Conservation (phyloP, 1,284 basidiomycete genomes). For the Leccinum holopus region DNA sequence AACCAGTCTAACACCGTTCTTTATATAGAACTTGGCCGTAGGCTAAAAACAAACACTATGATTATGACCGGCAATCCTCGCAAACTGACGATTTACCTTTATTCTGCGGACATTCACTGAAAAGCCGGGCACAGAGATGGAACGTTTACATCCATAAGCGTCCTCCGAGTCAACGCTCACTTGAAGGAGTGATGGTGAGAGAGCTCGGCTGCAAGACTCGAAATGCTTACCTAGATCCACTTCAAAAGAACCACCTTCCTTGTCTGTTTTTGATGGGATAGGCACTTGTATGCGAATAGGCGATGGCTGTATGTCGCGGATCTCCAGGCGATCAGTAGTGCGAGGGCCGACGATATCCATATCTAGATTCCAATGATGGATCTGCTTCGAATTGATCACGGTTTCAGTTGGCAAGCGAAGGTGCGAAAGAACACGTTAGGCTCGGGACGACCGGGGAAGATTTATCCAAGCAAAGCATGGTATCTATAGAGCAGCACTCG, state of each 20-base stretch:
- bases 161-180: conserved; percentile 76
- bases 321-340: conserved; percentile 56
- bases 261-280: conserved; percentile 66
- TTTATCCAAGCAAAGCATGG: too few species aligned
- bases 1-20: too few species aligned
- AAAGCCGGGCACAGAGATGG: conserved; percentile 75
- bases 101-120: conserved; percentile 87
- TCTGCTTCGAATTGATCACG: background rate
- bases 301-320: conserved; percentile 56
- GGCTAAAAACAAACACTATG: conserved; percentile 49
- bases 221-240: conserved; percentile 65
- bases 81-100: conserved; percentile 50
- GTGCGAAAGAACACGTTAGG: too few species aligned
- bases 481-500: conserved; percentile 37
- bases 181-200: conserved; percentile 28
- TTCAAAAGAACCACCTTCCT: conserved; percentile 76
- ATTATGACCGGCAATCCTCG: background rate
- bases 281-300: conserved; percentile 62
- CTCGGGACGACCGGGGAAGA: too few species aligned
- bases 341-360: conserved; percentile 73
- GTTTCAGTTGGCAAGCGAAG: background rate
- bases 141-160: conserved; percentile 81
- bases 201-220: background rate
- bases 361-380: conserved; percentile 60
- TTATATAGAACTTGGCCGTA: conserved; percentile 53